Base-by-base conservation (phyloP, 768 basidiomycete species). In the Suillus occidentalis region DNA sequence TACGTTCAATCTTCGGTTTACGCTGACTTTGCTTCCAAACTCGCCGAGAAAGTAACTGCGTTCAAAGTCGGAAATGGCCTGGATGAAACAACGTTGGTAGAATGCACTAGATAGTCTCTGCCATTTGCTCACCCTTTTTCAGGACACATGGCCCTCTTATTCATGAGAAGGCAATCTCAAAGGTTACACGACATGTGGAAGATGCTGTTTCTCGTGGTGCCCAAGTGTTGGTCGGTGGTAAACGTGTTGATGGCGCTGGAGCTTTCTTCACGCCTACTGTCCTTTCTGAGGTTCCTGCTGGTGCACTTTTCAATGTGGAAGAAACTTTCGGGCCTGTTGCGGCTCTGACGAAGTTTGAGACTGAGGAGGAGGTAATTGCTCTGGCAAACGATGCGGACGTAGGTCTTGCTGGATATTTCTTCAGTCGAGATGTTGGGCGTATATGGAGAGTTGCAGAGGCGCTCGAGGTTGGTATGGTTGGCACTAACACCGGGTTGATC, bases 311-410 rank as follows among this genome's bases (percentile, higher is more conserved):
- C 70, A 84, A 86, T 70, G 72, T 71, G 12, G 97, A 99, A 75
- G 97, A 99, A 82, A 99, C 97, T 0, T 99, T 99, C 72, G 97
- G 97, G 0, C 96, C 94, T 0, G 76, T 97, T 45, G 95, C 95
- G 0, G 90, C 92, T 8, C 79, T 99, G 28, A 89, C 85, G 74
- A 90, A 89, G 72, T 99, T 99, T 73, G 88, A 92, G 76, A 95
- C 94, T 0, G 97, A 99, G 78, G 95, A 95, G 52, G 91, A 99
- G 75, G 95, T 95, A 1, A 82, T 99, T 63, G 82, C 83, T 69
- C 77, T 94, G 60, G 97, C 97, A 39, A 99, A 99, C 76, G 80
- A 85, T 69, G 83, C 89, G 1, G 86, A 92, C 22, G 86, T 91
- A 34, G 97, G 97, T 0, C 82, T 99, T 28, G 95, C 97, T 22